Evolutionary conservation across 768 basidiomycete genomes (phyloP), one percentile per base, ranked within the genome.

Genomic region (Rhizopogon vulgaris): DNA sequence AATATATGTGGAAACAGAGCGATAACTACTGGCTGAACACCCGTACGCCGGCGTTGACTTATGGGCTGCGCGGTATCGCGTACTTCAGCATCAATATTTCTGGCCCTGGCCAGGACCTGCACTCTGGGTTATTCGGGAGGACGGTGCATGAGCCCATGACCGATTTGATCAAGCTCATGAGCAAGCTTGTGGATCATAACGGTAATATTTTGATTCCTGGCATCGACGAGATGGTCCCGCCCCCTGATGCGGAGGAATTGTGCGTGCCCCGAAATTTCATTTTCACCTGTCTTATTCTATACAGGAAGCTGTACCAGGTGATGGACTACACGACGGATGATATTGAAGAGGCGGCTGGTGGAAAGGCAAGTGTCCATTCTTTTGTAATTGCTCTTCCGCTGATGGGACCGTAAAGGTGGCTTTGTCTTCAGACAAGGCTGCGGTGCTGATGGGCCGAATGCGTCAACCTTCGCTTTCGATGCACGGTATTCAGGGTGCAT

Each of bases 401-500:
- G 37, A 32, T 15, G 3, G 15, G 24, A 45, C n/a, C 4, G 14
- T 41, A 27, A 34, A 67, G 57, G 83, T 91, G 58, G 83, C 87
- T 2, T 64, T 96, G 22, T 85, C 83, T 2, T 71, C 79, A 4
- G 85, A 94, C 66, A 94, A 93, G 66, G 83, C 83, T 28, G 66
- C 72, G 9, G 80, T 87, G 18, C 73, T 98, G 37, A 98, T 95
- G 94, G 91, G 89, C 37, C 83, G 92, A 59, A 97, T 97, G 94
- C 82, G 93, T 32, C 74, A 80, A 59, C 90, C 94, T 2, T 87
- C 85, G 52, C 78, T 98, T 55, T 94, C 91, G 2, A 71, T 98
- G 24, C 94, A 98, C 65, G 95, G 95, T 10, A 94, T 98, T 60
- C 90, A 96, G 69, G 94, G 94, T 45, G 95, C 94, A 1, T 96